Percentiles rank a stretch among this genome's conserved stretches.
phyloP scores from a whole-genome alignment of 441 rosid species.

The Arabidopsis hybrid region DNA sequence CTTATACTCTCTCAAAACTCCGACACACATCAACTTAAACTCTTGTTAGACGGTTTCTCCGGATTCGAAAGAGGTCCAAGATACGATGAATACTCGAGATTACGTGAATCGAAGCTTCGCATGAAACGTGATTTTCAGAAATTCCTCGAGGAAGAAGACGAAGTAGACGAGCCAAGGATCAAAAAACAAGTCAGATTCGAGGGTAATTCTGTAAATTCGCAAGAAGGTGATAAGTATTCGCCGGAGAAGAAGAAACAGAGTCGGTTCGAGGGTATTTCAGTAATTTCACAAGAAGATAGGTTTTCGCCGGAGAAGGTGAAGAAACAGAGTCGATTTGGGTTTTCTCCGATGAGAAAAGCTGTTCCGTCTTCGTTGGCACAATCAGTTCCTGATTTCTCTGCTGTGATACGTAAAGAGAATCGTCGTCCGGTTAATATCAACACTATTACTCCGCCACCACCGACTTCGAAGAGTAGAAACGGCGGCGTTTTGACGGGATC shows the following conservation, averaged over 20 bases:
- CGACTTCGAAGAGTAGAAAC: constrained; percentile 27
- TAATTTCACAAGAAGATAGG: constrained; percentile 5
- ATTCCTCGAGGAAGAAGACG: constrained; percentile 35
- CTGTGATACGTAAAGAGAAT: constrained; percentile 75
- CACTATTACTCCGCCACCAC: constrained; percentile 54
- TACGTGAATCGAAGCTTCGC: constrained; percentile 71
- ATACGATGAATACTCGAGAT: constrained; percentile 67
- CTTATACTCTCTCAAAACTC: constrained; percentile 65
- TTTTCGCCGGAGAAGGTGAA: constrained; percentile 50
- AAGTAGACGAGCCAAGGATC: constrained; percentile 19
- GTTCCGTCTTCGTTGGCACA: constrained; percentile 61
- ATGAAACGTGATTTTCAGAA: constrained; percentile 47
- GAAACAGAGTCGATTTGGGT: constrained; percentile 50
- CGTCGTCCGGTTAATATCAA: constrained; percentile 53
- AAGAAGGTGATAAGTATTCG: neutral
- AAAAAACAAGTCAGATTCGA: constrained; percentile 44
- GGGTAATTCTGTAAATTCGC: constrained; percentile 21
- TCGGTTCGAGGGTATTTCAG: constrained; percentile 32
- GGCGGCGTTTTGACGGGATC: constrained; percentile 46
- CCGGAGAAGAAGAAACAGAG: constrained; percentile 49
- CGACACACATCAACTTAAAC: constrained; percentile 52
- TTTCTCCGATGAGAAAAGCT: constrained; percentile 50
- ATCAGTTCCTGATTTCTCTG: constrained; percentile 83
- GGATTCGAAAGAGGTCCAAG: constrained; percentile 83
- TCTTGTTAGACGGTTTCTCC: constrained; percentile 54